These are phyloP conservation scores for Hyphodiscus sp. DNA, from an alignment of 2,329 filamentous ascomycete species.

Conservation along the genomic window DNA sequence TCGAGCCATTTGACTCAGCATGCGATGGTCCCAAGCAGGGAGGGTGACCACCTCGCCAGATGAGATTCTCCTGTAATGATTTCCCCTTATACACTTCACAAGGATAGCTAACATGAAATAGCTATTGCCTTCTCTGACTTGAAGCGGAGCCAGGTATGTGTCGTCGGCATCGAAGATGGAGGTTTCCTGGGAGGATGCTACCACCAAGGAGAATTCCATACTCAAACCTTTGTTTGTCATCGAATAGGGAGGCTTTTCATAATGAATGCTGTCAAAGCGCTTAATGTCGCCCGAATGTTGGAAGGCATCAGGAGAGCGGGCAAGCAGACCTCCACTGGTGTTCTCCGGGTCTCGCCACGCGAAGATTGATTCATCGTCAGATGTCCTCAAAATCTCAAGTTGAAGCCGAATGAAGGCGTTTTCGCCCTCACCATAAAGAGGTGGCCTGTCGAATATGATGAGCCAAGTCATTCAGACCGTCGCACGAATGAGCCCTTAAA, in stretches of 20 bases:
- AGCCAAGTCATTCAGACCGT: no score
- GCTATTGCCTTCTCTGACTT: no score
- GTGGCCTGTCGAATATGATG: conserved; percentile 1
- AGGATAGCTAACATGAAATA: no score
- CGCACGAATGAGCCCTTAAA: no score
- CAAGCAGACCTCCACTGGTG: conserved; percentile 1
- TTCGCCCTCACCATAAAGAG: conserved; percentile 32
- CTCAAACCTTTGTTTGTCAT: conserved; percentile 8
- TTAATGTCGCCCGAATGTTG: not conserved
- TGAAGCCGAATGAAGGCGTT: conserved; percentile 32
- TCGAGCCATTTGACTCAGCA: no score
- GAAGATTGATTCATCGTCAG: conserved; percentile 33
- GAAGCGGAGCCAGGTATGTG: no score
- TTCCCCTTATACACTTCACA: no score
- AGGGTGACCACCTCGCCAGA: no score
- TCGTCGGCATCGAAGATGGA: no score
- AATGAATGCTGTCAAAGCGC: not conserved
- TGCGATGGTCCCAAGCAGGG: no score
- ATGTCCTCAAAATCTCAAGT: conserved; percentile 30
- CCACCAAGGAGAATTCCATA: not conserved
- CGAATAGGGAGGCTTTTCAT: not conserved
- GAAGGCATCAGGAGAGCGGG: conserved; percentile 5
- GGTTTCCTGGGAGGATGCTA: no score
- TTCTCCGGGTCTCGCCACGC: conserved; percentile 17
- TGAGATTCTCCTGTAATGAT: no score